These are phyloP conservation scores for Larix kaempferi DNA, from an alignment of 75 land plant genomes.

Conservation along the genomic window DNA sequence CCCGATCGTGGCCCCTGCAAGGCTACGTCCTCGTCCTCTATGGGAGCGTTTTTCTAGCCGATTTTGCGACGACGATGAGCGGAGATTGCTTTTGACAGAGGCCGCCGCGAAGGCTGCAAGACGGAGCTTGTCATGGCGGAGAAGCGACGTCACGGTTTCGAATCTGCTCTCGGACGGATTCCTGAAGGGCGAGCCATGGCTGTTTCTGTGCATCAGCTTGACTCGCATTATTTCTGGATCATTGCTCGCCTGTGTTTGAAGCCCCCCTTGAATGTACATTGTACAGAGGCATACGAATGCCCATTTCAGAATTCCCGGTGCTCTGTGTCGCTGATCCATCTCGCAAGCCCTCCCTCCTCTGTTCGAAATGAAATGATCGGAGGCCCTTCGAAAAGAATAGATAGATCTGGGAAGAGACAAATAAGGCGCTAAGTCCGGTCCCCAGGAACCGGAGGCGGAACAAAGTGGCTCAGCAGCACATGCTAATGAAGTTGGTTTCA, in stretches of 20 bases:
- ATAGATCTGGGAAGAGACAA: no score
- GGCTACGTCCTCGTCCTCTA: background rate
- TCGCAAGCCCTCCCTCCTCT: no score
- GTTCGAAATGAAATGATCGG: background rate
- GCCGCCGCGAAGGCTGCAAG: background rate
- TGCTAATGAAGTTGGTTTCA: no score
- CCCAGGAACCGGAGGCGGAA: no score
- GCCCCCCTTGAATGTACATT: background rate
- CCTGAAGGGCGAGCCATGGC: background rate
- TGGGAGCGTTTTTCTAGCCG: background rate
- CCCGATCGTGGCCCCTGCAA: background rate
- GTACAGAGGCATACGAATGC: background rate
- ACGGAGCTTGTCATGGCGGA: constrained; percentile 1
- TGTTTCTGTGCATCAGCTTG: constrained; percentile 6
- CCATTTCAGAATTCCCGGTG: background rate
- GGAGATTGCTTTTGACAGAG: background rate
- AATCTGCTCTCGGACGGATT: background rate
- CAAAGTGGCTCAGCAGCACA: no score
- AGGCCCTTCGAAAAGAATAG: background rate
- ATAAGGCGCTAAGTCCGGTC: no score
- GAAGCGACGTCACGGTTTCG: background rate
- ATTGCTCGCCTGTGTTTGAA: background rate
- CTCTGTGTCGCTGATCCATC: no score
- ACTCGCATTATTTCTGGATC: background rate
- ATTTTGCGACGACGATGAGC: no score